Evolutionary conservation across 2,329 filamentous ascomycete genomes (phyloP).

Genomic region (Bipolaris oryzae): DNA sequence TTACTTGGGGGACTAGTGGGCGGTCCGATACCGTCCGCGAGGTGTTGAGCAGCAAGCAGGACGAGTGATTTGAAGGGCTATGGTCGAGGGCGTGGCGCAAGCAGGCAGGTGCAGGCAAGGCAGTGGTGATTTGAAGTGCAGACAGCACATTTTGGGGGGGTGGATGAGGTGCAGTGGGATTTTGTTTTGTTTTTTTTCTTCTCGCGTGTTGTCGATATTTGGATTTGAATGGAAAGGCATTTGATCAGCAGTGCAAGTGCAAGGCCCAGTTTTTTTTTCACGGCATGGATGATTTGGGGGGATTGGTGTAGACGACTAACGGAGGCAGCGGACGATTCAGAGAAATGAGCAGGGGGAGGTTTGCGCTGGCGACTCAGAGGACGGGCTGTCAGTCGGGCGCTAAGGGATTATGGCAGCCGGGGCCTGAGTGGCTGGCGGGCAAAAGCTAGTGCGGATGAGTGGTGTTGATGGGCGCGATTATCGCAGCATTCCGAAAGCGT

Average conservation of each 20-base stretch:
- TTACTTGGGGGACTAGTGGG: conserved; percentile 24
- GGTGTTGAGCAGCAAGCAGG: conserved; percentile 30
- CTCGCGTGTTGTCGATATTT: conserved; percentile 27
- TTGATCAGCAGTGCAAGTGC: conserved; percentile 46
- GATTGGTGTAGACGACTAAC: conserved; percentile 38
- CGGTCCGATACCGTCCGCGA: conserved; percentile 38
- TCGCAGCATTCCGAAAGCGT: conserved; percentile 43
- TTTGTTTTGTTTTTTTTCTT: conserved; percentile 37
- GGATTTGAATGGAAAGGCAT: conserved; percentile 46
- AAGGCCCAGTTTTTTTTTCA: conserved; percentile 37
- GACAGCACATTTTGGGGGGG: conserved; percentile 16
- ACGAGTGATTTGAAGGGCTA: conserved; percentile 21
- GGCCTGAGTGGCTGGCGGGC: conserved; percentile 42
- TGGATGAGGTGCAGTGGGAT: conserved; percentile 21
- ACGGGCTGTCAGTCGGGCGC: conserved; percentile 42
- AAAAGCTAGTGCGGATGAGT: conserved; percentile 43
- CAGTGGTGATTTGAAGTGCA: conserved; percentile 28
- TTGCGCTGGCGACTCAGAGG: conserved; percentile 40
- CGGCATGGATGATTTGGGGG: conserved; percentile 26
- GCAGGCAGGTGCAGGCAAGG: conserved; percentile 20
- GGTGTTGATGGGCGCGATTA: conserved; percentile 34
- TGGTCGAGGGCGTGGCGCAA: conserved; percentile 27
- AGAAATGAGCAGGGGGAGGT: conserved; percentile 42
- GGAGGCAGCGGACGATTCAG: conserved; percentile 39
- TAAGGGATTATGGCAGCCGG: conserved; percentile 40